Base-by-base conservation (phyloP, 148 eudicot species). In the Rhododendron henanense region DNA sequence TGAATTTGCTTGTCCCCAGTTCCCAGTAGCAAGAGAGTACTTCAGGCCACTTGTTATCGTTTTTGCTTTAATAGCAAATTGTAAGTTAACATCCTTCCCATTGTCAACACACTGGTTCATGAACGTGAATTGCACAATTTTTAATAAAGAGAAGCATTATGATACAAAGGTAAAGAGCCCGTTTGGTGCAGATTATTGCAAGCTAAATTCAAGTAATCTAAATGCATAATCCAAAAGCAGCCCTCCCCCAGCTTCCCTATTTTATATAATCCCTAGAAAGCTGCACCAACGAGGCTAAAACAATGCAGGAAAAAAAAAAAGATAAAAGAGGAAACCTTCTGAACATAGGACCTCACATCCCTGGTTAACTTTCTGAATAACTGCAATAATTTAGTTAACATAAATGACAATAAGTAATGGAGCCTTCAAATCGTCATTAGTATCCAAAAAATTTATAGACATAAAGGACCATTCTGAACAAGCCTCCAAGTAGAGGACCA, bases 1-100 rank as follows among this genome's bases (percentile, higher is more conserved):
- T 16, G 96, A 97, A 90, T 96, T 96, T 86, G 98, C 97, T 84
- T 93, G 96, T 35, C 99, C 99, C 99, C 99, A 96, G 84, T 96
- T 96, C 44, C 99, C 99, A 88, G 99, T 96, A 73, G 99, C 96
- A 87, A 96, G 95, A 33, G 98, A 95, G 81, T 96, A 96, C 81
- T 96, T 96, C 44, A 96, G 94, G 65, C 99, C 99, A 92, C 99
- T 96, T 37, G 99, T 95, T 78, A 96, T 94, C 28, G 98, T 95
- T 90, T 96, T 96, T 51, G 99, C 99, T 88, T 96, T 96, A 81
- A 96, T 95, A 23, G 98, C 99, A 90, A 94, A 96, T 88, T 94
- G 98, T 79, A 96, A 89, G 84, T 96, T 96, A 79, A 96, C 91
- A 90, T 96, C 99, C 88, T 94, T 96, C 50, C 99, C 99, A 71